Evolutionary conservation across 1,284 basidiomycete genomes (phyloP).

Genomic region (Xanthoconium separans): DNA sequence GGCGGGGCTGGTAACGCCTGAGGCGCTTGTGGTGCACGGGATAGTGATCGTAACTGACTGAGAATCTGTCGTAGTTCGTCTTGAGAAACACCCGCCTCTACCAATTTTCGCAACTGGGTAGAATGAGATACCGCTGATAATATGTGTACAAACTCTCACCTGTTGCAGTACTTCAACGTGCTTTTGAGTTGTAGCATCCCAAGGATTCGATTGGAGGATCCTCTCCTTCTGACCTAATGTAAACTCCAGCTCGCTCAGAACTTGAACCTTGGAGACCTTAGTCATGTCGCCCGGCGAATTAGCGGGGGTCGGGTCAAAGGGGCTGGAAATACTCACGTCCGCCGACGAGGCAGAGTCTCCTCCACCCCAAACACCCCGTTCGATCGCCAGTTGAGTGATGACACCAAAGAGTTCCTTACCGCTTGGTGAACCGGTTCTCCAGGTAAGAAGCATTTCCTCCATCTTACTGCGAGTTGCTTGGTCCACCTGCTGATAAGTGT

Average conservation of each 20-base stretch:
- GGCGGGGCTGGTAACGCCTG: conserved; percentile 29
- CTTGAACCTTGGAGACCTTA: conserved; percentile 68
- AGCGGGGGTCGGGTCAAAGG: not conserved
- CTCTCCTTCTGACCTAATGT: conserved; percentile 76
- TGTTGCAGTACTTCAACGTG: conserved; percentile 74
- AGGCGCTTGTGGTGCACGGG: conserved; percentile 42
- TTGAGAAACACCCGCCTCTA: conserved; percentile 78
- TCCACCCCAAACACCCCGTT: conserved; percentile 71
- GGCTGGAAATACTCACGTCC: conserved; percentile 27
- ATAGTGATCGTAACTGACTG: conserved; percentile 67
- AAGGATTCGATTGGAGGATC: conserved; percentile 60
- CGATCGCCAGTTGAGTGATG: conserved; percentile 70
- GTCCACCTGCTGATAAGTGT: conserved; percentile 84
- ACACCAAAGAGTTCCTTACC: conserved; percentile 84
- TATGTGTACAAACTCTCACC: conserved; percentile 41
- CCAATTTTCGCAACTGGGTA: conserved; percentile 68
- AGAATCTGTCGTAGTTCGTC: conserved; percentile 81
- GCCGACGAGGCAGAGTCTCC: conserved; percentile 45
- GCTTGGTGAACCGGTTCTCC: conserved; percentile 80
- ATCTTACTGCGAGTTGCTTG: conserved; percentile 84
- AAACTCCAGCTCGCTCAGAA: conserved; percentile 78
- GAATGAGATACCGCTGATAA: conserved; percentile 9
- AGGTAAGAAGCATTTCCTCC: conserved; percentile 94
- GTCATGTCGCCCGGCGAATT: conserved; percentile 25
- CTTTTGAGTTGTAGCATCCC: conserved; percentile 59